Evolutionary conservation across 345 rosid genomes (phyloP).

Genomic region (Eucalyptus coolabah): DNA sequence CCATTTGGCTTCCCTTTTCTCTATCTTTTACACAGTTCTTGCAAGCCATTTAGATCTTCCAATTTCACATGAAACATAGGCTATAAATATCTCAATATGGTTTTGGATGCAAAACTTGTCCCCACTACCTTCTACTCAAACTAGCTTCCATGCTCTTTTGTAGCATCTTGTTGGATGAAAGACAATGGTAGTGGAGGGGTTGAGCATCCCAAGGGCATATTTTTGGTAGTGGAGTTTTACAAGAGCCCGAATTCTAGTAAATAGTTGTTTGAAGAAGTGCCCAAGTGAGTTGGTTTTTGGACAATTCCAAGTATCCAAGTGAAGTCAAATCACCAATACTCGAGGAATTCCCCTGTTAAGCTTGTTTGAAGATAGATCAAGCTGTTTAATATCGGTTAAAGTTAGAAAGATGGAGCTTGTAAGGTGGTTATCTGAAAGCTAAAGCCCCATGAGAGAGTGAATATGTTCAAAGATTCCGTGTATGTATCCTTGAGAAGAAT

Average conservation of each 20-base stretch:
- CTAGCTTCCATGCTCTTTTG: neutral
- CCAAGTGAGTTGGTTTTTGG: neutral
- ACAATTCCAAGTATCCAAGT: neutral
- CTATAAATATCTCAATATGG: neutral
- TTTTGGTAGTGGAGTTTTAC: neutral
- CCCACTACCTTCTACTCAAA: neutral
- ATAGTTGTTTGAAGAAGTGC: neutral
- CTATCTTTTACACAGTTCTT: neutral
- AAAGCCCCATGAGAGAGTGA: neutral
- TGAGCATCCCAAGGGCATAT: neutral
- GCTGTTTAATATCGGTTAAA: neutral
- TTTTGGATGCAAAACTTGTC: neutral
- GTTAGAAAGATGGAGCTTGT: neutral
- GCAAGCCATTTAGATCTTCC: neutral
- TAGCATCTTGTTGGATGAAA: neutral
- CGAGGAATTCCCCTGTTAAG: accelerated
- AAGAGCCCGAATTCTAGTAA: neutral
- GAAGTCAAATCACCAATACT: neutral
- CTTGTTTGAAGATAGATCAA: neutral
- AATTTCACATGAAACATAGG: neutral
- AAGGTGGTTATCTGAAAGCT: neutral
- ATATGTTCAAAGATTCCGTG: neutral
- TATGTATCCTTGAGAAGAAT: neutral
- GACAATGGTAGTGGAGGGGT: neutral
- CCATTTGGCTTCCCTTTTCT: neutral